Evolutionary conservation across 805 yeast genomes (phyloP).

Genomic region (Metahyphopichia silvanorum): DNA sequence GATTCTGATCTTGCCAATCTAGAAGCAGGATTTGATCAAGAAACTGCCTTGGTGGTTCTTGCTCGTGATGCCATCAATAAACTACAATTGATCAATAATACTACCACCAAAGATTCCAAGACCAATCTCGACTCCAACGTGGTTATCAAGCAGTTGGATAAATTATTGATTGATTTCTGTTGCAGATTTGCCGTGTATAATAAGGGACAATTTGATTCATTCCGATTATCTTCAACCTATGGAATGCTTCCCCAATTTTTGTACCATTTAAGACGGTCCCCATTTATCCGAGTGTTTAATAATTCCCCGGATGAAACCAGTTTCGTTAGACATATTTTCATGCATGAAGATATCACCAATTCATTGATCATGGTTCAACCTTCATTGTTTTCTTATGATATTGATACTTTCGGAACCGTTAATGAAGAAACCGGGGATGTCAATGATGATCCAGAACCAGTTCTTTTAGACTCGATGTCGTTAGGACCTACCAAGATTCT

Average conservation of each 20-base stretch:
- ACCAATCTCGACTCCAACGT: slow-evolving; percentile 11
- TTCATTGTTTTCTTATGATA: slow-evolving; percentile 55
- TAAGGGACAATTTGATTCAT: slow-evolving; percentile 45
- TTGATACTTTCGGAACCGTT: slow-evolving; percentile 37
- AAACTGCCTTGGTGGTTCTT: slow-evolving; percentile 60
- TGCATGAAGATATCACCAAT: slow-evolving; percentile 59
- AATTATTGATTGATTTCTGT: slow-evolving; percentile 31
- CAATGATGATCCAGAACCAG: slow-evolving; percentile 54
- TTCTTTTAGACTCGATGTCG: slow-evolving; percentile 60
- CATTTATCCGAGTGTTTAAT: slow-evolving; percentile 62
- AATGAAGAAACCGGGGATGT: slow-evolving; percentile 27
- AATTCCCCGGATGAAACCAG: slow-evolving; percentile 73
- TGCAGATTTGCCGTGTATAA: slow-evolving; percentile 39
- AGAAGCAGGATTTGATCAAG: slow-evolving; percentile 59
- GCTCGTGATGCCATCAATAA: slow-evolving; percentile 52
- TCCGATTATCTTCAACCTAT: slow-evolving; percentile 47
- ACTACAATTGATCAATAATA: slow-evolving; percentile 20
- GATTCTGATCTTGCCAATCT: slow-evolving; percentile 39
- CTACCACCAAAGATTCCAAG: slow-evolving; percentile 10
- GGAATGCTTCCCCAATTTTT: slow-evolving; percentile 64
- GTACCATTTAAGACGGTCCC: slow-evolving; percentile 65
- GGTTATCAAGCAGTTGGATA: slow-evolving; percentile 43
- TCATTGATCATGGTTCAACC: slow-evolving; percentile 71
- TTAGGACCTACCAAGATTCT: slow-evolving; percentile 55
- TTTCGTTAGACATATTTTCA: slow-evolving; percentile 57